A percentile compares a stretch with the other conserved stretches of the same genome.
Conservation (phyloP, 225 moss, liverwort and hornwort genomes). For the Climacium dendroides region DNA sequence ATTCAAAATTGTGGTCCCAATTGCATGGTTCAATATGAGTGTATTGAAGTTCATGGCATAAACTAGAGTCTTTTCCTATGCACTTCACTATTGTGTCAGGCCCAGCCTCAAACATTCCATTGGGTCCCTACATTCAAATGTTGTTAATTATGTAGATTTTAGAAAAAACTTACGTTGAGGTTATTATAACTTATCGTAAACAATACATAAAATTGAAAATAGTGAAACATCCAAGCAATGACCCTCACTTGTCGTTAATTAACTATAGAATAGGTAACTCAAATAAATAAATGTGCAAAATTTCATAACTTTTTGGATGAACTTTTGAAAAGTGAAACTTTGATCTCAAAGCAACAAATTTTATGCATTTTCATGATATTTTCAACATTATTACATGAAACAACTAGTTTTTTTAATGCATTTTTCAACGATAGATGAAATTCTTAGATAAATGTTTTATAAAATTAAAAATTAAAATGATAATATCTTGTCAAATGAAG, state of each 20-base stretch:
- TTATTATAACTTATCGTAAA: background rate
- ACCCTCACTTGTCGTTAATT: too few species aligned
- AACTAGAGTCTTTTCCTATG: background rate
- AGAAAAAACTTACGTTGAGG: rapidly evolving
- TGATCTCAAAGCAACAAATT: background rate
- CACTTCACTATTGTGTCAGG: background rate
- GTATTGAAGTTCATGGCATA: background rate
- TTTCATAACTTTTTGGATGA: background rate
- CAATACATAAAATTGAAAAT: background rate
- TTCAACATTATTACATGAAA: background rate
- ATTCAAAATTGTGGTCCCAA: background rate
- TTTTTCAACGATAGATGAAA: background rate
- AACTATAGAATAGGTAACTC: too few species aligned
- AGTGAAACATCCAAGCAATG: background rate
- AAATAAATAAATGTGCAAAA: background rate
- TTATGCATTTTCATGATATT: background rate
- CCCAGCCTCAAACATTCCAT: background rate
- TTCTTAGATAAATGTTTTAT: rapidly evolving
- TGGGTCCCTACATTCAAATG: background rate
- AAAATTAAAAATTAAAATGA: too few species aligned
- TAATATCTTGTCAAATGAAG: background rate
- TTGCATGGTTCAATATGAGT: background rate
- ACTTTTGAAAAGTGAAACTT: background rate
- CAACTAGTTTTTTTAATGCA: too few species aligned
- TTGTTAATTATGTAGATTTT: rapidly evolving